Evolutionary conservation across 1,284 basidiomycete genomes (phyloP), one percentile per base, ranked within the genome.

Genomic region (Puccinia hordei): DNA sequence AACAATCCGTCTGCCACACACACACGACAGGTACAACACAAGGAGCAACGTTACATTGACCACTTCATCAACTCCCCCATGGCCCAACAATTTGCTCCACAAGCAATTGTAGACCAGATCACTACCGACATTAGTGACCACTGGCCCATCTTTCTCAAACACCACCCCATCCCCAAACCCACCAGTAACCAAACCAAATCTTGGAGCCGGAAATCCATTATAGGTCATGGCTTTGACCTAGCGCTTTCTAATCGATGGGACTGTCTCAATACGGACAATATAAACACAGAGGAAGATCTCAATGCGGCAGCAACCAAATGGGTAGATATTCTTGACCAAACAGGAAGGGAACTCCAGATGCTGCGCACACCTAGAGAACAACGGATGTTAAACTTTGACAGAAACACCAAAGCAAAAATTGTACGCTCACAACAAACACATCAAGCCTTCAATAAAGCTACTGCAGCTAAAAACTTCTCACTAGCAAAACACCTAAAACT

Each of bases 221-320:
- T 1, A 0, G 69, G 69, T 0, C 69, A 72, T 38, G 46, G 69
- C 1, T 0, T 30, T 0, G 27, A 72, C 0, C 30, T 72, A 17
- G 51, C 69, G 0, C 69, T 72, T 2, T 72, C 69, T 10, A 22
- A 72, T 2, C 22, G 24, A 1, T 72, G 69, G 69, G 69, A 72
- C 30, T 10, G 10, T 27, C 24, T 72, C 1, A 6, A 30, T 0
- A 55, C 19, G 2, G 10, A 30, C 3, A 5, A 72, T 1, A 72
- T 72, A 1, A 24, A 27, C 15, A 33, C 22, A 0, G 19, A 72
- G 53, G 24, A 27, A 10, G 24, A 53, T 6, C 46, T 72, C 5
- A 38, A 72, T 17, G 10, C 53, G 12, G 24, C 4, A n/a, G 69
- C 69, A 12, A n/a, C 2, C 9, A 0, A 2, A 24, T 51, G 51